A percentile compares a stretch with the other conserved stretches of the same genome.
These are phyloP conservation scores for Multifurca ochricompacta DNA, from an alignment of 768 basidiomycete species.

Conservation along the genomic window DNA sequence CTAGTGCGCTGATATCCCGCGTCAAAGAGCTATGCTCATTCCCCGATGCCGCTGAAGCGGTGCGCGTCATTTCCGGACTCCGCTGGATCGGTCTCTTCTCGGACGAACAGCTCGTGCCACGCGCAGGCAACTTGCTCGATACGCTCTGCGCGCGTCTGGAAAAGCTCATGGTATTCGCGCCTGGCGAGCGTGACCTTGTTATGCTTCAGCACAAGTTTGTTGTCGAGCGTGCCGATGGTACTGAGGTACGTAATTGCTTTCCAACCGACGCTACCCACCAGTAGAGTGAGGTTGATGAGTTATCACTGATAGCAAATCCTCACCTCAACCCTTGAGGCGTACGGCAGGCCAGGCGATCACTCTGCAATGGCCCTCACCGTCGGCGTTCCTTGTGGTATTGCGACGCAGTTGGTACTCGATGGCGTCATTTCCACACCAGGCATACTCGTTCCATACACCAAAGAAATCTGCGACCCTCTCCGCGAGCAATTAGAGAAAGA, in stretches of 20 bases:
- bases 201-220: conserved; percentile 99
- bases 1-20: conserved; percentile 63
- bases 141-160: conserved; percentile 90
- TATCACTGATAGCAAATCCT: conserved; percentile 52
- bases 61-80: conserved; percentile 81
- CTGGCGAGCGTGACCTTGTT: conserved; percentile 89
- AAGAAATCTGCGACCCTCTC: conserved; percentile 75
- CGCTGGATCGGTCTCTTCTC: conserved; percentile 95
- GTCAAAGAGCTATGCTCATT: conserved; percentile 66
- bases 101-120: conserved; percentile 46
- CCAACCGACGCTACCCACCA: neutral
- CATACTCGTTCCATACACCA: conserved; percentile 79
- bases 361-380: conserved; percentile 92
- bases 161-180: conserved; percentile 84
- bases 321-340: conserved; percentile 87
- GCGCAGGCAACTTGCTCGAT: conserved; percentile 77
- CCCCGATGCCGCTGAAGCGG: conserved; percentile 59
- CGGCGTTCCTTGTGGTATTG: conserved; percentile 91
- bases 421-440: conserved; percentile 73
- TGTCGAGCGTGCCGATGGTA: conserved; percentile 83
- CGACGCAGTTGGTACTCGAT: conserved; percentile 85
- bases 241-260: conserved; percentile 36
- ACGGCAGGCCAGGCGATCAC: conserved; percentile 70
- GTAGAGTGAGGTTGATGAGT: neutral
- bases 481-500: conserved; percentile 60